Conservation (phyloP, 2,329 filamentous ascomycete genomes). For the Fusarium torulosum region DNA sequence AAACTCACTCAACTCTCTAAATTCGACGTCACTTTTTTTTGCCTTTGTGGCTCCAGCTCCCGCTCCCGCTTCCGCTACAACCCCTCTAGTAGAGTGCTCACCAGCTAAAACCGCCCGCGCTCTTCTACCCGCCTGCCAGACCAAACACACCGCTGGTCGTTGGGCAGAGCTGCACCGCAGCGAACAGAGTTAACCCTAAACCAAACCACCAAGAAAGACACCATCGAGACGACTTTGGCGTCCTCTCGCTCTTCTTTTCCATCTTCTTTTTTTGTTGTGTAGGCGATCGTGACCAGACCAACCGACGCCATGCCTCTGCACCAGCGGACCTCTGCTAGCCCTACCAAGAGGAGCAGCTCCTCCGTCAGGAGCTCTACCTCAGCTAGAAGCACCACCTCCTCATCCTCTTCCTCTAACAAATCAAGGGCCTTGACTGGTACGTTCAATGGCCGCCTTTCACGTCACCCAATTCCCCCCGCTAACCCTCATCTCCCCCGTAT, state of each 20-base stretch:
- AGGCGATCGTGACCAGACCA: constrained; percentile 39
- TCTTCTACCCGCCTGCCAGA: constrained; percentile 47
- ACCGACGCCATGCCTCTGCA: constrained; percentile 48
- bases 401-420: constrained; percentile 30
- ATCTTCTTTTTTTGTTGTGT: constrained; percentile 39
- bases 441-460: constrained; percentile 31
- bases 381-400: constrained; percentile 31
- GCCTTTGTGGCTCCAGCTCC: constrained; percentile 44
- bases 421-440: constrained; percentile 45
- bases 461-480: constrained; percentile 25
- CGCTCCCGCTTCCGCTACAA: constrained; percentile 44
- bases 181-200: constrained; percentile 35
- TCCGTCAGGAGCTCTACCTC: constrained; percentile 41
- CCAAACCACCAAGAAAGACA: constrained; percentile 40
- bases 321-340: constrained; percentile 48
- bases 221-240: constrained; percentile 35
- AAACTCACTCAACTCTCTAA: constrained; percentile 19
- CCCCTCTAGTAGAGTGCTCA: constrained; percentile 36
- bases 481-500: constrained; percentile 26
- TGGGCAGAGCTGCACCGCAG: constrained; percentile 50
- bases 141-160: constrained; percentile 44
- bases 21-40: constrained; percentile 40
- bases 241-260: constrained; percentile 20
- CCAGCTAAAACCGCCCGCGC: constrained; percentile 42
- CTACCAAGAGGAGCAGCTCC: constrained; percentile 46